These are phyloP conservation scores for Dryas alaskensis DNA, from an alignment of 306 rosid species.

Conservation along the genomic window DNA sequence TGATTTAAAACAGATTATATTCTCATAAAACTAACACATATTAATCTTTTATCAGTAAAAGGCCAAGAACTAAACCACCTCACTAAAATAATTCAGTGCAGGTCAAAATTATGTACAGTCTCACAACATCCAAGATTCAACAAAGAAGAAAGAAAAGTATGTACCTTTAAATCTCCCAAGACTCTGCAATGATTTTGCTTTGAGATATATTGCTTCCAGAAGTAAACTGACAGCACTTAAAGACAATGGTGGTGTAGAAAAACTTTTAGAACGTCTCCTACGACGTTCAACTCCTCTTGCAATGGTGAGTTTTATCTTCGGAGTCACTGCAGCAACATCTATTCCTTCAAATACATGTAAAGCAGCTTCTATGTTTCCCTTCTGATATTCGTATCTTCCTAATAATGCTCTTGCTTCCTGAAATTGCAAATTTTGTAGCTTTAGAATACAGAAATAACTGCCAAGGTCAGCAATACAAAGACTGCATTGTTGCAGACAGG, in stretches of 20 bases:
- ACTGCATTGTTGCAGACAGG: background rate
- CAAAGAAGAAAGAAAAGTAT: conserved; percentile 21
- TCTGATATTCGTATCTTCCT: conserved; percentile 90
- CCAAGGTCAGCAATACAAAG: conserved; percentile 1
- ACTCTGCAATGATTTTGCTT: conserved; percentile 72
- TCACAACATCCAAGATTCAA: conserved; percentile 20
- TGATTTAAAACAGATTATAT: background rate
- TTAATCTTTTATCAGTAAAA: background rate
- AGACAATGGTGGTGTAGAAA: conserved; percentile 56
- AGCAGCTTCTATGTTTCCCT: conserved; percentile 90
- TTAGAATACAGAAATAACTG: conserved; percentile 12
- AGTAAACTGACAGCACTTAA: conserved; percentile 70
- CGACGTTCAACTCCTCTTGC: conserved; percentile 48
- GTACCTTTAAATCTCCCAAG: conserved; percentile 81
- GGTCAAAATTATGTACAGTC: conserved; percentile 17
- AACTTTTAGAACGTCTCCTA: conserved; percentile 53
- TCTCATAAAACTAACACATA: background rate
- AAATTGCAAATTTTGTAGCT: conserved; percentile 25
- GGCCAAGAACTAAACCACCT: background rate
- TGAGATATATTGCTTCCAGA: conserved; percentile 77
- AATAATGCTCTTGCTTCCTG: conserved; percentile 96
- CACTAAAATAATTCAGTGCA: conserved; percentile 3
- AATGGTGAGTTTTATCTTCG: conserved; percentile 68
- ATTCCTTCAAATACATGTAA: conserved; percentile 87
- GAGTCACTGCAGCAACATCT: conserved; percentile 56